Conservation (phyloP, 768 basidiomycete genomes). For the Amyloporia xantha region DNA sequence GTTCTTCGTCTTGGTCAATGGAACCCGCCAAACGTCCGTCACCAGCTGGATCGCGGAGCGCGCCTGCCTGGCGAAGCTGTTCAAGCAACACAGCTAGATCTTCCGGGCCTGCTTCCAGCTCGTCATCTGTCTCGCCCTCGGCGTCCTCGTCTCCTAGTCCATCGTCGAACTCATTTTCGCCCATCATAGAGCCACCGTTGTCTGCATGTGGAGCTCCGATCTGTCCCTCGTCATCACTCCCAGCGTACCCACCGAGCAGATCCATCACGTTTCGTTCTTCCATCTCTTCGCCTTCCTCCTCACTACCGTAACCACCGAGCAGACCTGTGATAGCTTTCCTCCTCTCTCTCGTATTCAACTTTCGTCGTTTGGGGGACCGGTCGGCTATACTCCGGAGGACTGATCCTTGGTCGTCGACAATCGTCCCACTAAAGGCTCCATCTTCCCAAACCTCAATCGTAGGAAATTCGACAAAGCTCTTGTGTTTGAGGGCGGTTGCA, state of each 20-base stretch:
- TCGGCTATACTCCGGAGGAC: slow-evolving; percentile 31
- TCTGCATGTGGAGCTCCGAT: not conserved
- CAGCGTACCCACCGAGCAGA: slow-evolving; percentile 40
- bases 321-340: slow-evolving; percentile 51
- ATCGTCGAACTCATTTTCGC: slow-evolving; percentile 20
- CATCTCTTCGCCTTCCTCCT: slow-evolving; percentile 30
- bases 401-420: slow-evolving; percentile 51
- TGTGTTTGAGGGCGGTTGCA: slow-evolving; percentile 42
- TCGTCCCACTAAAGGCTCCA: slow-evolving; percentile 48
- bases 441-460: slow-evolving; percentile 71
- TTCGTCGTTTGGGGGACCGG: slow-evolving; percentile 47
- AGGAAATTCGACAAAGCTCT: slow-evolving; percentile 78
- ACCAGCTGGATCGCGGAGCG: slow-evolving; percentile 16
- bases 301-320: slow-evolving; percentile 56
- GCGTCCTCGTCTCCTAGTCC: slow-evolving; percentile 30
- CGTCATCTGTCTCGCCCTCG: slow-evolving; percentile 24
- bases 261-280: slow-evolving; percentile 31
- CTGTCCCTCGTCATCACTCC: slow-evolving; percentile 32
- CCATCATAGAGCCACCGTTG: slow-evolving; percentile 7
- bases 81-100: slow-evolving; percentile 37
- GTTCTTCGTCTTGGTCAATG: slow-evolving; percentile 33
- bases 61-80: slow-evolving; percentile 33
- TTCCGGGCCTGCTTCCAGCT: slow-evolving; percentile 28
- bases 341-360: slow-evolving; percentile 44
- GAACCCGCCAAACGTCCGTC: slow-evolving; percentile 14